Conservation (phyloP, 2,329 filamentous ascomycete species). For the Curvularia spicifera region DNA sequence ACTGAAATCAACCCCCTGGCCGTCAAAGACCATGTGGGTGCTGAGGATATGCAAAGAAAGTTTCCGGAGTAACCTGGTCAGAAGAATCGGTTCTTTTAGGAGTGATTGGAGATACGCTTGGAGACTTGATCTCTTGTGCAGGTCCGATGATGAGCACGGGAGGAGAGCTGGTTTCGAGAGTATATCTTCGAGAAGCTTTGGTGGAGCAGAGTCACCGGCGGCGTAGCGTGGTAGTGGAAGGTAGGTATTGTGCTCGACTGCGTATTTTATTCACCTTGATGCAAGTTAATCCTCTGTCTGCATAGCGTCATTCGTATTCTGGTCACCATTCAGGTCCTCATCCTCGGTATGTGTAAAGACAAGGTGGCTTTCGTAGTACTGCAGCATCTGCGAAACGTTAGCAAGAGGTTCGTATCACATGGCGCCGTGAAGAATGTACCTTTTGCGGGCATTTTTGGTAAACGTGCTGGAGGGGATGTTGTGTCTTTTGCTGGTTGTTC, state of each 20-base stretch:
- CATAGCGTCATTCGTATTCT: constrained; percentile 14
- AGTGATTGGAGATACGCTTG: background rate
- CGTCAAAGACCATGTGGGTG: background rate
- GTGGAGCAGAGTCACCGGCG: background rate
- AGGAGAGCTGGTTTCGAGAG: background rate
- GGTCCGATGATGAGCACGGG: background rate
- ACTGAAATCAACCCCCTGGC: background rate
- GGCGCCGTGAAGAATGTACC: constrained; percentile 46
- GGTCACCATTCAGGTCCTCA: constrained; percentile 20
- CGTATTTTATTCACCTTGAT: constrained; percentile 13
- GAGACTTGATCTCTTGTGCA: background rate
- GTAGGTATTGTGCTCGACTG: background rate
- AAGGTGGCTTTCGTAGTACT: constrained; percentile 59
- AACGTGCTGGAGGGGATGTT: constrained; percentile 71
- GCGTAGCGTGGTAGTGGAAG: background rate
- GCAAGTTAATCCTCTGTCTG: constrained; percentile 13
- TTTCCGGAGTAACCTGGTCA: too few species aligned
- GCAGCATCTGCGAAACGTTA: constrained; percentile 47
- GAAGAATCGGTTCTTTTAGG: background rate
- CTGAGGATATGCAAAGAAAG: background rate
- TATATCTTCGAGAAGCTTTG: background rate
- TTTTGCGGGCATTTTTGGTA: constrained; percentile 81
- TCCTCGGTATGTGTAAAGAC: constrained; percentile 33
- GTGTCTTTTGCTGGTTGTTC: constrained; percentile 75
- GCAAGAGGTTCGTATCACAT: background rate